Base-by-base conservation (phyloP, 768 basidiomycete species). In the Brasilioporus rufonigricans region DNA sequence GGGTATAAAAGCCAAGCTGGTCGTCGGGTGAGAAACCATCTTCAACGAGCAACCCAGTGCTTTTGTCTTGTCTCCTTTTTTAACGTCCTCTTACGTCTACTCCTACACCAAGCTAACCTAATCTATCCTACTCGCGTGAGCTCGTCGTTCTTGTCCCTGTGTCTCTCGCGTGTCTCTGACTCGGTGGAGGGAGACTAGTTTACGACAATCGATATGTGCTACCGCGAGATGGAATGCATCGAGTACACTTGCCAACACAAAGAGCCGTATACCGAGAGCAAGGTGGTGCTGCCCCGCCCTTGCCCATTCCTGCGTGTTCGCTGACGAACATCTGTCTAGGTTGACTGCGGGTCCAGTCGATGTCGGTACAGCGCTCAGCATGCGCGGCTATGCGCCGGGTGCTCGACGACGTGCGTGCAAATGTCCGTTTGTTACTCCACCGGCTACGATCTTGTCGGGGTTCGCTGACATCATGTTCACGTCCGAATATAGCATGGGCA, bases 361-460 rank as follows among this genome's bases (percentile, higher is more conserved):
- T 80, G 79, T 57, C 74, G 78, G 47, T 80, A 80, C 55, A 80
- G 78, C 51, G 53, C 65, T 7, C 43, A 51, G 10, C 79, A 80
- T 56, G 48, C 51, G 26, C 48, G 63, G 11, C 61, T 69, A 8
- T 77, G 79, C 57, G 35, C 55, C 11, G 68, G 61, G 16, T 80
- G 79, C 47, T 5, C 71, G 21, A 51, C 68, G 44, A 77, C 72
- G 7, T 80, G 79, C 58, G 56, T 27, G 24, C 77, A 78, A 63
- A 70, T 67, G 79, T 79, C 45, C 26, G 74, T 57, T 32, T 47
- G n/a, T 12, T 24, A 21, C 31, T 47, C 31, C 52, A 33, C 11
- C 2, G 12, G 7, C 12, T 11, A 36, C 33, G 54, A 32, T 40
- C 23, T 45, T 5, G 23, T n/a, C 7, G 9, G 27, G 5, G 21